Evolutionary conservation across 345 rosid genomes (phyloP), one percentile per base, ranked within the genome.

Genomic region (Populus euphratica): DNA sequence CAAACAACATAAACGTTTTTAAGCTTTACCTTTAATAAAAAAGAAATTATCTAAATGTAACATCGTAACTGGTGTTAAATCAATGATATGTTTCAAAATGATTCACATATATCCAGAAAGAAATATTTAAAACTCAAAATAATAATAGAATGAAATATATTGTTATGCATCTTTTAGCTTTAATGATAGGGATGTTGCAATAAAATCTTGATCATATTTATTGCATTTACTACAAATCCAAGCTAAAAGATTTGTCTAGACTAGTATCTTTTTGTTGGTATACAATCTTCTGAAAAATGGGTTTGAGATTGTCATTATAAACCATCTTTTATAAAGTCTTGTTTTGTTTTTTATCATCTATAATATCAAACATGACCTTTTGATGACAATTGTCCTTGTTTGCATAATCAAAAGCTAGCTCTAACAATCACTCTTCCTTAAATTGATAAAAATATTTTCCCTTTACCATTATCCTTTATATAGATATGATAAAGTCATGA

Each of bases 391-490:
- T 73, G 4, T 49, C 62, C 35, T 62, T 72, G 11, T 77, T 69
- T 0, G 78, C 52, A 29, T 82, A 70, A 43, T 89, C 66, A 82
- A 94, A 91, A 41, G 93, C 85, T 75, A 87, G 36, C 70, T 93
- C 89, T 0, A 93, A 91, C 33, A 87, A 50, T 52, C 86, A 73
- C 38, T 89, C 88, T 77, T 95, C 93, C 77, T 70, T 59, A 1
- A 81, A 86, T 74, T 95, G 97, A 62, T 79, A 77, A 61, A 79
- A 43, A 27, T 85, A 89, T 75, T 92, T 95, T 1, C 78, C 78
- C 69, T 82, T 83, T 75, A 93, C 99, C 29, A 74, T 52, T 12
- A 95, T 89, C 31, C 83, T 92, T 2, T 29, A 29, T 29, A 29
- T 29, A 29, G 31, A 29, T 29, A 29, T 29, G 31, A 29, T 29